Conservation (phyloP, 139 green algal species). For the Yamagishiella unicocca region DNA sequence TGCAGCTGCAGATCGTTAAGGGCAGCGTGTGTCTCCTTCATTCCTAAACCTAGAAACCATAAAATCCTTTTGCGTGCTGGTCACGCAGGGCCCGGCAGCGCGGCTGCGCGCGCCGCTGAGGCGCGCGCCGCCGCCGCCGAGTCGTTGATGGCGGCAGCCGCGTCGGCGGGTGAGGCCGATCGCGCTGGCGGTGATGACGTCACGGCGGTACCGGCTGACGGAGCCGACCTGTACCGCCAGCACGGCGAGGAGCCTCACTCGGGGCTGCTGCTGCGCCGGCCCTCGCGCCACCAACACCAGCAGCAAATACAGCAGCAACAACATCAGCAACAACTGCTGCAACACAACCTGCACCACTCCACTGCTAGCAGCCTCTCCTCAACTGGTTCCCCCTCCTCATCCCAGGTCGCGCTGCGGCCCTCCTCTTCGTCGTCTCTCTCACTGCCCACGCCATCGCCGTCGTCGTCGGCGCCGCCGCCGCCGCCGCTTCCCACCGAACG, state of each 20-base stretch:
- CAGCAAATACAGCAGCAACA: not conserved
- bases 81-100: slow-evolving; percentile 15
- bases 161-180: not conserved
- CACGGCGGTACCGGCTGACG: not conserved
- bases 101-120: slow-evolving; percentile 18
- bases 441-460: not conserved
- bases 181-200: not conserved
- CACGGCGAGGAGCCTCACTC: too few species aligned
- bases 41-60: too few species aligned
- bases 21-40: too few species aligned
- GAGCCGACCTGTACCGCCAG: too few species aligned
- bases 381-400: not conserved
- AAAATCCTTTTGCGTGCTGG: too few species aligned
- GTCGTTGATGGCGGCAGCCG: too few species aligned
- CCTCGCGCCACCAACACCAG: not conserved
- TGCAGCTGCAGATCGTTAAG: too few species aligned
- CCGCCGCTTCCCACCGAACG: not conserved
- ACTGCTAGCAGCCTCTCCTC: too few species aligned
- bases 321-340: too few species aligned
- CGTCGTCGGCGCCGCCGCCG: not conserved
- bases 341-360: too few species aligned
- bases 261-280: not conserved
- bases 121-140: slow-evolving; percentile 8
- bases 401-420: not conserved
- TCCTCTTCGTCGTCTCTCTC: not conserved